Evolutionary conservation across 768 basidiomycete genomes (phyloP).

Genomic region (Tylopilus cervinicoccineus): DNA sequence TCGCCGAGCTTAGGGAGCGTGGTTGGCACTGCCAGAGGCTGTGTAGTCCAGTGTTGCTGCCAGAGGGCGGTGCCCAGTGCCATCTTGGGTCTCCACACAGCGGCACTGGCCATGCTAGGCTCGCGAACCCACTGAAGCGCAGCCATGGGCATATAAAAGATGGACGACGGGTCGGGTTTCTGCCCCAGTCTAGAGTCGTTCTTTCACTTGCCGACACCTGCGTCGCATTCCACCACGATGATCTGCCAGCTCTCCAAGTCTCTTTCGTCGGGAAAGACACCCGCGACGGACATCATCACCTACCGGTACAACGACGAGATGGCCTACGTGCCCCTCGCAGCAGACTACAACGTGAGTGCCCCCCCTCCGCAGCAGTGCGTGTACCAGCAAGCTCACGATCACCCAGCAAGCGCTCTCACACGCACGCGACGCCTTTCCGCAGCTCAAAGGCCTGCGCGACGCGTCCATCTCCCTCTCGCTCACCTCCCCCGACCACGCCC

Average conservation of each 20-base stretch:
- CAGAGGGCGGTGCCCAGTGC: no score
- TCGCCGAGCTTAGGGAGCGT: no score
- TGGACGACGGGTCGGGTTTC: no score
- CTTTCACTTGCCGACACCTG: no score
- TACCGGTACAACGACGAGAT: conserved; percentile 42
- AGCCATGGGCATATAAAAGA: no score
- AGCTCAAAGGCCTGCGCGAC: conserved; percentile 35
- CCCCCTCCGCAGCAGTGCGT: background rate
- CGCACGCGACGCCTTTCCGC: conserved; percentile 47
- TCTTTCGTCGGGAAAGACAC: background rate
- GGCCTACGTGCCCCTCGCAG: conserved; percentile 49
- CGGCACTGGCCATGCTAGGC: no score
- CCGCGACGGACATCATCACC: conserved; percentile 41
- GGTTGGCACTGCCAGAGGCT: no score
- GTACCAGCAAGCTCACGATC: background rate
- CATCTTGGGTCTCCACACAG: no score
- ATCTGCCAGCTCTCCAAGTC: background rate
- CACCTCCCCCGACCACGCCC: conserved; percentile 30
- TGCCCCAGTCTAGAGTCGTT: no score
- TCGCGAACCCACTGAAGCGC: no score
- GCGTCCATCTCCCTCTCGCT: conserved; percentile 44
- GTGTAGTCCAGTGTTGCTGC: no score
- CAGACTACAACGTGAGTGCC: conserved; percentile 39
- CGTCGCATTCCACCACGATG: background rate
- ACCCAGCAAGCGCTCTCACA: conserved; percentile 46